Percentiles rank a stretch among this genome's conserved stretches.
Evolutionary conservation across 257 asterid genomes (phyloP).

Genomic region (Cruciata laevipes): DNA sequence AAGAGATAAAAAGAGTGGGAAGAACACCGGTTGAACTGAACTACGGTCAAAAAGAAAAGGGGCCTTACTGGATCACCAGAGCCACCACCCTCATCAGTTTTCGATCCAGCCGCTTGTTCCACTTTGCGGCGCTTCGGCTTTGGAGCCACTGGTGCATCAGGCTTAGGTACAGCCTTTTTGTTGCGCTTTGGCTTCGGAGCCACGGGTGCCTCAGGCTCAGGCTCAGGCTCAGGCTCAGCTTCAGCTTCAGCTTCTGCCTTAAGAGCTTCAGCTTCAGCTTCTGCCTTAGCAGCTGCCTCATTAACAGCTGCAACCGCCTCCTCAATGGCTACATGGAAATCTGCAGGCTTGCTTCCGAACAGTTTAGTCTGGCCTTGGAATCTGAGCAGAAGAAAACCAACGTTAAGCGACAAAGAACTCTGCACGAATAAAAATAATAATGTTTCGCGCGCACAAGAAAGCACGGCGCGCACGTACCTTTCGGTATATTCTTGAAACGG

Average conservation of each 20-base stretch:
- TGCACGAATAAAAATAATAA: neutral
- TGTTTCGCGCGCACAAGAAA: constrained; percentile 11
- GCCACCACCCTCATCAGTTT: constrained; percentile 52
- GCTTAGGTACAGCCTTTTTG: constrained; percentile 3
- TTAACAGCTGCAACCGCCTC: constrained; percentile 69
- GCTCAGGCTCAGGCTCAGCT: too few relatives aligned
- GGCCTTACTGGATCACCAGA: constrained; percentile 57
- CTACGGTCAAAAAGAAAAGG: neutral
- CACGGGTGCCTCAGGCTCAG: constrained; percentile 16
- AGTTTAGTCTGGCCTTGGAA: constrained; percentile 90
- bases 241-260: constrained; percentile 13
- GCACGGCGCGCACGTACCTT: constrained; percentile 49
- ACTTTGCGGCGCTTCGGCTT: constrained; percentile 26
- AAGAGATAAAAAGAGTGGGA: too few relatives aligned
- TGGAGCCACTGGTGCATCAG: constrained; percentile 29
- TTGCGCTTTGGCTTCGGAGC: neutral
- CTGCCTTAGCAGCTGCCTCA: constrained; percentile 33
- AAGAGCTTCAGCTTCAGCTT: constrained; percentile 29
- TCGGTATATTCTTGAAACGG: constrained; percentile 78
- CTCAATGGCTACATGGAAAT: constrained; percentile 71
- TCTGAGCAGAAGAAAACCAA: constrained; percentile 33
- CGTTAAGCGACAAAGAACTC: constrained; percentile 8
- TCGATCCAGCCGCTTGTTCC: constrained; percentile 76
- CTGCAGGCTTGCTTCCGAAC: constrained; percentile 81
- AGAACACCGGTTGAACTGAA: neutral